phyloP scores from a whole-genome alignment of 75 land plant species.

The Picea sitchensis region DNA sequence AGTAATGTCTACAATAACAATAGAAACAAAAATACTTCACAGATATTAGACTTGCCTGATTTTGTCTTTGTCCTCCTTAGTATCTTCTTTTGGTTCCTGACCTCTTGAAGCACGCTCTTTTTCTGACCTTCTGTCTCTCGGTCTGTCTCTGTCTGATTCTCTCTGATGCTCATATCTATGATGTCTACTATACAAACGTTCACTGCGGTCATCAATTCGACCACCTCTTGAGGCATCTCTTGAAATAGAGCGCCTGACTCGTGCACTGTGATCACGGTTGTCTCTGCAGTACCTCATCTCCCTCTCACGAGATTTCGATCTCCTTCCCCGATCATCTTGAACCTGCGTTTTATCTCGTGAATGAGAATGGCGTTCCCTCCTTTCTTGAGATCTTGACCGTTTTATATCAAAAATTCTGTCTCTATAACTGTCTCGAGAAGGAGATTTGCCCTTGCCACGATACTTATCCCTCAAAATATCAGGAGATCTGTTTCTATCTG shows the following conservation, averaged over 20 bases:
- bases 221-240: not conserved
- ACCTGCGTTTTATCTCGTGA: not conserved
- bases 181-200: not conserved
- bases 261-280: not conserved
- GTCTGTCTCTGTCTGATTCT: constrained; percentile 1
- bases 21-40: not conserved
- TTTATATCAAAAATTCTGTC: not conserved
- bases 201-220: not conserved
- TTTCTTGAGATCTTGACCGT: constrained; percentile 9
- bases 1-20: not conserved
- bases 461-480: constrained; percentile 5
- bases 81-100: not conserved
- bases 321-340: not conserved
- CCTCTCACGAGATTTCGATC: constrained; percentile 14
- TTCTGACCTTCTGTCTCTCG: not conserved
- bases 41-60: too few relatives aligned
- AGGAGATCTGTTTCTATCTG: constrained; percentile 3
- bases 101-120: not conserved
- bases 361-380: constrained; percentile 3
- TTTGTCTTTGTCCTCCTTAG: too few relatives aligned
- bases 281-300: constrained; percentile 2
- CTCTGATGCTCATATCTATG: not conserved
- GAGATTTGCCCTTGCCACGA: constrained; percentile 3
- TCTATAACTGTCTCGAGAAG: constrained; percentile 3
- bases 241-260: not conserved